A percentile compares a stretch with the other conserved stretches of the same genome.
These are phyloP conservation scores for Trametes coccinea DNA, from an alignment of 768 basidiomycete genomes.

Conservation along the genomic window DNA sequence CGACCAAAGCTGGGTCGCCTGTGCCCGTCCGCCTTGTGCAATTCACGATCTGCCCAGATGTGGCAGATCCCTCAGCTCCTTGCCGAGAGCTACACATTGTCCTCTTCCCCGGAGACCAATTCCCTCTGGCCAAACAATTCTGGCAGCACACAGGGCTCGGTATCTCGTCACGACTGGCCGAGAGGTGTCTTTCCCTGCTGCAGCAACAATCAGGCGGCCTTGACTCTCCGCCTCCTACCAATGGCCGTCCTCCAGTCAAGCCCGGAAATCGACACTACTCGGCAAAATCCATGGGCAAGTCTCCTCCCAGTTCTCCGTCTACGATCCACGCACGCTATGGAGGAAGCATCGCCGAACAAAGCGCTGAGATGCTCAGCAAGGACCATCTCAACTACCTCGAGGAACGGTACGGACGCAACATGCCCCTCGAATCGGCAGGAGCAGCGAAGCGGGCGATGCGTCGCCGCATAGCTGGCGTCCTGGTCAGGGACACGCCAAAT, in stretches of 20 bases:
- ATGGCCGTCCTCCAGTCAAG: slow-evolving; percentile 41
- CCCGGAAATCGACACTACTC: slow-evolving; percentile 61
- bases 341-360: background rate
- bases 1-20: slow-evolving; percentile 42
- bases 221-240: slow-evolving; percentile 9
- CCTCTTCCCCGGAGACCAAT: slow-evolving; percentile 65
- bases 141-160: slow-evolving; percentile 96
- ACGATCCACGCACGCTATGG: background rate
- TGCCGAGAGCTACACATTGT: slow-evolving; percentile 77
- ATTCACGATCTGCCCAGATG: slow-evolving; percentile 68
- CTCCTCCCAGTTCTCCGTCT: slow-evolving; percentile 18
- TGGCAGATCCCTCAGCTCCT: slow-evolving; percentile 34
- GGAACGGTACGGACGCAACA: slow-evolving; percentile 91
- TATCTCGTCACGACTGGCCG: slow-evolving; percentile 85
- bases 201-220: slow-evolving; percentile 36
- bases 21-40: slow-evolving; percentile 61
- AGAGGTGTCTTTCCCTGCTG: slow-evolving; percentile 74
- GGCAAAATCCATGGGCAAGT: slow-evolving; percentile 33
- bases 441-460: slow-evolving; percentile 87
- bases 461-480: slow-evolving; percentile 85
- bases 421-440: slow-evolving; percentile 68
- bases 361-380: slow-evolving; percentile 49
- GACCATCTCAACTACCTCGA: slow-evolving; percentile 83
- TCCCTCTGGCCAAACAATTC: slow-evolving; percentile 78
- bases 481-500: slow-evolving; percentile 58